Conservation (phyloP, 2,329 filamentous ascomycete species). For the Tolypocladium paradoxum region DNA sequence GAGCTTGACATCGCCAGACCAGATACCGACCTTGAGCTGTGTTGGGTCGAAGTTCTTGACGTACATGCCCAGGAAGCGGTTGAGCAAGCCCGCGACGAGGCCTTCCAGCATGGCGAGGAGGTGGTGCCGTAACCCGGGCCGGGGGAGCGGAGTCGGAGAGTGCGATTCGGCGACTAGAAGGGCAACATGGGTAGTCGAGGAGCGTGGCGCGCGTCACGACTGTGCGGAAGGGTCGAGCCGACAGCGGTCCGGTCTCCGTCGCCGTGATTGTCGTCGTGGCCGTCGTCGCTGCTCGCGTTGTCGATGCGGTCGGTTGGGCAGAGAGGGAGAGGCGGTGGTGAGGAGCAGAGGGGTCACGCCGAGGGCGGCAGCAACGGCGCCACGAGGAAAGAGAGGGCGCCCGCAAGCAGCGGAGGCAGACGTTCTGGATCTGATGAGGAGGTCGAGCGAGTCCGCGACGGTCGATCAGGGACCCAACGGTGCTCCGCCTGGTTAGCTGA, state of each 20-base stretch:
- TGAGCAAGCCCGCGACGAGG: constrained; percentile 90
- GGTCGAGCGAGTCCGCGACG: too few relatives aligned
- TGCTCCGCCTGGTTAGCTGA: too few relatives aligned
- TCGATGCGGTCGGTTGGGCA: background rate
- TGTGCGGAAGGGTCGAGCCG: background rate
- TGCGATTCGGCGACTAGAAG: constrained; percentile 4
- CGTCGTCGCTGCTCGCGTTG: background rate
- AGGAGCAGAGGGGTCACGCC: background rate
- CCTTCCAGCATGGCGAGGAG: constrained; percentile 80
- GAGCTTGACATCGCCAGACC: constrained; percentile 96
- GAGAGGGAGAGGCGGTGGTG: background rate
- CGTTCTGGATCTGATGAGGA: too few relatives aligned
- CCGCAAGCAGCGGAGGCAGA: too few relatives aligned
- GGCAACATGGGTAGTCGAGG: constrained; percentile 8
- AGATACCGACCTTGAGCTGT: constrained; percentile 97
- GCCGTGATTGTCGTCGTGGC: background rate
- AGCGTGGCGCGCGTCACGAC: constrained; percentile 1
- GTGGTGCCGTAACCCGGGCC: constrained; percentile 63
- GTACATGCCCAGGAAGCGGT: constrained; percentile 99
- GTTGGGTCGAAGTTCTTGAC: constrained; percentile 98
- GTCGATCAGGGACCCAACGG: too few relatives aligned
- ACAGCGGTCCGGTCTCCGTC: background rate
- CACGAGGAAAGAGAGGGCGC: background rate
- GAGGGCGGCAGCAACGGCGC: background rate
- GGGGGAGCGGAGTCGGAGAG: constrained; percentile 26